Evolutionary conservation across 2,329 filamentous ascomycete genomes (phyloP).

Genomic region (Aspergillus novofumigatus): DNA sequence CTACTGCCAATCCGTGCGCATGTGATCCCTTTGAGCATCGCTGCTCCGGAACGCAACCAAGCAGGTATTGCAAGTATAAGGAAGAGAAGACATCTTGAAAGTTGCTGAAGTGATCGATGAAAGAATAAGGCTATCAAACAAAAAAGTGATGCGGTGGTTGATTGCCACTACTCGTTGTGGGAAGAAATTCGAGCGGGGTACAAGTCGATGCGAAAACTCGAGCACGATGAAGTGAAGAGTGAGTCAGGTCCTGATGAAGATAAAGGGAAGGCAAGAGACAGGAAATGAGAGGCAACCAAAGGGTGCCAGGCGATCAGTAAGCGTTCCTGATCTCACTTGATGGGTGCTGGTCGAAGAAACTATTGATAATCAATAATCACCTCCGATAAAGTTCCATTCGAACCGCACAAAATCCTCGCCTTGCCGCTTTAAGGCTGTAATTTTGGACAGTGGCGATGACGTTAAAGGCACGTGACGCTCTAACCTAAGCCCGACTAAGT

Average conservation of each 20-base stretch:
- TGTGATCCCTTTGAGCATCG: slow-evolving; percentile 88
- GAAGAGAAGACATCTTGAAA: slow-evolving; percentile 57
- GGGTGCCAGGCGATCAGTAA: neutral
- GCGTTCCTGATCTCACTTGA: neutral
- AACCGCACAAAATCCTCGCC: slow-evolving; percentile 13
- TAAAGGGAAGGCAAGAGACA: neutral
- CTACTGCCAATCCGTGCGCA: slow-evolving; percentile 99
- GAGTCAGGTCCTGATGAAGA: neutral
- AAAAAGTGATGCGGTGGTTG: slow-evolving; percentile 27
- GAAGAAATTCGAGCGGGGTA: slow-evolving; percentile 15
- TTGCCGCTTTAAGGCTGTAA: slow-evolving; percentile 14
- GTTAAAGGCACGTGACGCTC: slow-evolving; percentile 8
- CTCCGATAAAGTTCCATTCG: slow-evolving; percentile 1
- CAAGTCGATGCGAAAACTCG: slow-evolving; percentile 1
- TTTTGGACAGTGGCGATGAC: slow-evolving; percentile 12
- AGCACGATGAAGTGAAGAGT: neutral
- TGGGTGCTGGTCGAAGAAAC: neutral
- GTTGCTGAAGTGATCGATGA: slow-evolving; percentile 23
- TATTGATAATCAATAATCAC: slow-evolving; percentile 12
- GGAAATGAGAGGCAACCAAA: neutral
- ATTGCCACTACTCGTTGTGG: slow-evolving; percentile 5
- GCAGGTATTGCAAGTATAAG: slow-evolving; percentile 97
- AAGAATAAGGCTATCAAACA: slow-evolving; percentile 12
- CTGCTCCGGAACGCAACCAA: slow-evolving; percentile 93
- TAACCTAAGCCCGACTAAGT: neutral